These are phyloP conservation scores for Colletotrichum liriopes DNA, from an alignment of 2,329 filamentous ascomycete genomes.

Conservation along the genomic window DNA sequence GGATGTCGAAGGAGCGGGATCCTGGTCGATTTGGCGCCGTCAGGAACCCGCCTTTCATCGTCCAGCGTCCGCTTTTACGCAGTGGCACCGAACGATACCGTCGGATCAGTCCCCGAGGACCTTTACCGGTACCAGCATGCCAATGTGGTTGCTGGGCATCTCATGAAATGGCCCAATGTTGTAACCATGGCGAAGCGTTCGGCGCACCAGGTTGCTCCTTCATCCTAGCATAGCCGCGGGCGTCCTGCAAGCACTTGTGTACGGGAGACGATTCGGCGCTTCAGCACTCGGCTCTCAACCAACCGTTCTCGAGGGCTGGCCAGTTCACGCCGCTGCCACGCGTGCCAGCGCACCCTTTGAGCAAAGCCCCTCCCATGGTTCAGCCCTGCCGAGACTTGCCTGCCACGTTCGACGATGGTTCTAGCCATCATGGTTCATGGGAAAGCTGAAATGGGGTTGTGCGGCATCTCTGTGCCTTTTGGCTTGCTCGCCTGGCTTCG, in stretches of 20 bases:
- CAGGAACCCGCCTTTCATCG: neutral
- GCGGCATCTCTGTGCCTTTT: no score
- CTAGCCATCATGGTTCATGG: neutral
- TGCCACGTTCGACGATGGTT: no score
- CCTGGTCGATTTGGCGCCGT: neutral
- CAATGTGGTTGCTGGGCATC: neutral
- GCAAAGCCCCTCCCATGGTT: no score
- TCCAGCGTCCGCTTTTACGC: neutral
- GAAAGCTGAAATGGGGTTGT: neutral
- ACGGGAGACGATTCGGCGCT: neutral
- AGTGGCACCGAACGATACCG: neutral
- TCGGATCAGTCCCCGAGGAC: neutral
- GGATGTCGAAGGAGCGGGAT: slow-evolving; percentile 16
- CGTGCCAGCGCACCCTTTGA: no score
- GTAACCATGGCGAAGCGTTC: neutral
- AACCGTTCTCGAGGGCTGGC: neutral
- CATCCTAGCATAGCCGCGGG: neutral
- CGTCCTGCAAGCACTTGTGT: slow-evolving; percentile 1
- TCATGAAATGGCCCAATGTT: no score
- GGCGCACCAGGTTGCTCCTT: neutral
- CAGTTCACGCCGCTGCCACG: no score
- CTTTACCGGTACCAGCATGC: no score
- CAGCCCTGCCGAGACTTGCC: no score
- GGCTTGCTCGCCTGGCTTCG: no score
- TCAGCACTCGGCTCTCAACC: neutral